Percentiles rank a stretch among this genome's conserved stretches.
Conservation (phyloP, 768 basidiomycete genomes). For the Heimioporus sp. region DNA sequence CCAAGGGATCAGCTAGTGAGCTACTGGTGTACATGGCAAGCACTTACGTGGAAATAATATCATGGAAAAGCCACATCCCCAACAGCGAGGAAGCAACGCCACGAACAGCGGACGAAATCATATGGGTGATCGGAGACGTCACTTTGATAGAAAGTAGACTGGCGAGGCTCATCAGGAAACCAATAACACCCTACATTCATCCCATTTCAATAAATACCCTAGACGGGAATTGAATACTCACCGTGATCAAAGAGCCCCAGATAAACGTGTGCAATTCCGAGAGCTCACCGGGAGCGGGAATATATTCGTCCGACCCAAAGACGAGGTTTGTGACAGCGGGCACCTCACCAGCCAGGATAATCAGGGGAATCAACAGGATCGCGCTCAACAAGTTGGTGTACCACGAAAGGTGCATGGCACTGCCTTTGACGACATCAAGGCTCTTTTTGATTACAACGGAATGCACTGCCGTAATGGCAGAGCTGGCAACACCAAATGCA, state of each 20-base stretch:
- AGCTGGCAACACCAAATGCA: slow-evolving; percentile 78
- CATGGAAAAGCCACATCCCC: slow-evolving; percentile 76
- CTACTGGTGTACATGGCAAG: background rate
- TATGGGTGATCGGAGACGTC: slow-evolving; percentile 96
- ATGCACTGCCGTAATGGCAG: slow-evolving; percentile 84
- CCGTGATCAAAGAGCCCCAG: slow-evolving; percentile 78
- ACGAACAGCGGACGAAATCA: slow-evolving; percentile 94
- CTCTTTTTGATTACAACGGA: slow-evolving; percentile 93
- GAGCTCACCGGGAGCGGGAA: slow-evolving; percentile 38
- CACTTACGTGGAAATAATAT: slow-evolving; percentile 75
- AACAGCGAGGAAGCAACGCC: slow-evolving; percentile 90
- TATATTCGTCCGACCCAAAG: slow-evolving; percentile 41
- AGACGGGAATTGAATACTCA: slow-evolving; percentile 31
- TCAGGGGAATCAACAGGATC: slow-evolving; percentile 65
- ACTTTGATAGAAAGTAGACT: slow-evolving; percentile 94
- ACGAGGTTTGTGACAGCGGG: slow-evolving; percentile 62
- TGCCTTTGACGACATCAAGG: slow-evolving; percentile 75
- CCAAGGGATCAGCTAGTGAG: slow-evolving; percentile 1
- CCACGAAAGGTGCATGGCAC: slow-evolving; percentile 84
- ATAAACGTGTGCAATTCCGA: slow-evolving; percentile 63
- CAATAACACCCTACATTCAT: slow-evolving; percentile 64
- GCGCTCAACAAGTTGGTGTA: slow-evolving; percentile 88
- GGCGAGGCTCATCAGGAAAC: slow-evolving; percentile 94
- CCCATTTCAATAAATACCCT: slow-evolving; percentile 1
- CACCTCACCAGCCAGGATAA: slow-evolving; percentile 75